Percentiles rank a stretch among this genome's conserved stretches.
Conservation (phyloP, 768 basidiomycete genomes). For the Calocybe indica region DNA sequence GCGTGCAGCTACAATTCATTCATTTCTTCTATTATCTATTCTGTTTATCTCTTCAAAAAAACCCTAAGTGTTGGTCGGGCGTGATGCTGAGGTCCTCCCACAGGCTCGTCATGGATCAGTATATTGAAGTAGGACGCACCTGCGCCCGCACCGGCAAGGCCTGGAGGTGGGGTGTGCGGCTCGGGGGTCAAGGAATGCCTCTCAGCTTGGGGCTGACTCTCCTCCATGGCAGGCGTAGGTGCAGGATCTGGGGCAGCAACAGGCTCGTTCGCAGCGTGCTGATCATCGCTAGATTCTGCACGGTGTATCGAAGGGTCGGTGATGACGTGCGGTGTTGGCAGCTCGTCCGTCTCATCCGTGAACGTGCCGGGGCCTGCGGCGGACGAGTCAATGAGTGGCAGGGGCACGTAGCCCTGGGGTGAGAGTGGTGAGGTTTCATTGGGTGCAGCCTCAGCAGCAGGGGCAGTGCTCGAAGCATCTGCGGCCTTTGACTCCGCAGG, state of each 20-base stretch:
- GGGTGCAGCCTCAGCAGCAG: constrained; percentile 3
- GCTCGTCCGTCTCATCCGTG: constrained; percentile 44
- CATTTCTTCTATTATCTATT: too few relatives aligned
- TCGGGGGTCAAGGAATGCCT: not conserved
- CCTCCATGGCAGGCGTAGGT: constrained; percentile 6
- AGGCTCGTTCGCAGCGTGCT: not conserved
- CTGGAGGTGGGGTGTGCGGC: constrained; percentile 2
- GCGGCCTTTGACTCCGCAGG: constrained; percentile 4
- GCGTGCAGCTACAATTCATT: too few relatives aligned
- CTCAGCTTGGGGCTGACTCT: not conserved
- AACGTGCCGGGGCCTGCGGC: constrained; percentile 43
- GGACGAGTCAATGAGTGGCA: constrained; percentile 32
- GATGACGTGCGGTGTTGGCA: constrained; percentile 25
- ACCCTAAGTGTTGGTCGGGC: not conserved
- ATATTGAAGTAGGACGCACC: constrained; percentile 8
- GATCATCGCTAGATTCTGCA: constrained; percentile 11
- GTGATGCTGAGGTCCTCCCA: not conserved
- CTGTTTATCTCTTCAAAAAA: too few relatives aligned
- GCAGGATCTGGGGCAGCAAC: constrained; percentile 3
- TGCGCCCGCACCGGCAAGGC: not conserved
- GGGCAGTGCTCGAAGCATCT: constrained; percentile 1
- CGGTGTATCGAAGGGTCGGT: constrained; percentile 21
- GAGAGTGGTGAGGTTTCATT: constrained; percentile 1
- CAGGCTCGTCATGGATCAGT: constrained; percentile 3
- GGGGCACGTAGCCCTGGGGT: constrained; percentile 28